A percentile compares a stretch with the other conserved stretches of the same genome.
Evolutionary conservation across 306 rosid species (phyloP).

Genomic region (Vigna trinervia): DNA sequence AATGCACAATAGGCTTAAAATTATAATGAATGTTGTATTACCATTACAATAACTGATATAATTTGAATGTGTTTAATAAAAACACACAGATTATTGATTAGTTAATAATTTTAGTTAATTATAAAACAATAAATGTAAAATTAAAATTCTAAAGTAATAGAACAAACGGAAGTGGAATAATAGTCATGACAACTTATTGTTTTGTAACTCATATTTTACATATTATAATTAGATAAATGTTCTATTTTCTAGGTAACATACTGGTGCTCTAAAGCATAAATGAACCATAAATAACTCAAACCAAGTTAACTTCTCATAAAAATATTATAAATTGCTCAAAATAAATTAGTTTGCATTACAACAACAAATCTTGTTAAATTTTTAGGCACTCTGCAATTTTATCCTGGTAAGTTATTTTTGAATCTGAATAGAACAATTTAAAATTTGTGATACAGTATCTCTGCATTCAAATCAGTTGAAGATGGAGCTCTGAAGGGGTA

Average conservation of each 20-base stretch:
- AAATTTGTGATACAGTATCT: constrained; percentile 63
- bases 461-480: constrained; percentile 84
- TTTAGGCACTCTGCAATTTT: constrained; percentile 14
- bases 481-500: constrained; percentile 79
- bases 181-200: too few relatives aligned
- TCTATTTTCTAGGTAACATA: background rate
- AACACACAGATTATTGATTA: too few relatives aligned
- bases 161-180: too few relatives aligned
- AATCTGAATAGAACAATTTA: constrained; percentile 34
- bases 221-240: background rate
- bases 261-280: constrained; percentile 17
- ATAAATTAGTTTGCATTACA: constrained; percentile 1
- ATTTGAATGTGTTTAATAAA: too few relatives aligned
- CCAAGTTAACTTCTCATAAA: background rate
- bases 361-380: background rate
- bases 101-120: too few relatives aligned
- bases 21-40: too few relatives aligned
- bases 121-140: too few relatives aligned
- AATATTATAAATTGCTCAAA: background rate
- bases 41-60: background rate
- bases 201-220: too few relatives aligned
- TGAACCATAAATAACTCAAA: constrained; percentile 24
- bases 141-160: too few relatives aligned
- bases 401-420: background rate
- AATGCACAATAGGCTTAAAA: too few relatives aligned